Conservation (phyloP, 805 yeast species). For the Maudiozyma serrabonitensis region DNA sequence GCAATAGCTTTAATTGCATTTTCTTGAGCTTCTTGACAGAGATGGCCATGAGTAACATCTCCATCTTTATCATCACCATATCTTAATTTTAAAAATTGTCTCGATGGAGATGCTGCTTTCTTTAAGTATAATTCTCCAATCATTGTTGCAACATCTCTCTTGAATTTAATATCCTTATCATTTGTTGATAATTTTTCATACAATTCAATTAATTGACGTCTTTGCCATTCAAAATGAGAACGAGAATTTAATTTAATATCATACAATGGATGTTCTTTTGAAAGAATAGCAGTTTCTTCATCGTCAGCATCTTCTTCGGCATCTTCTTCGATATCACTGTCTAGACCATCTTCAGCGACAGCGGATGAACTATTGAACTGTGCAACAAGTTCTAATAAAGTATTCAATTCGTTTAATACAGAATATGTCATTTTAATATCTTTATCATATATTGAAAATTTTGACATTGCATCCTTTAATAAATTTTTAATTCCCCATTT, state of each 20-base stretch:
- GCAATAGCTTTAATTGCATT: conserved; percentile 40
- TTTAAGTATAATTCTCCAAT: conserved; percentile 55
- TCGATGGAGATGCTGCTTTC: conserved; percentile 55
- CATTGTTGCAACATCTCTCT: conserved; percentile 33
- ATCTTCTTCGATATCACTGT: conserved; percentile 46
- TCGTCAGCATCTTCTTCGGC: conserved; percentile 14
- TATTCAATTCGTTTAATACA: conserved; percentile 51
- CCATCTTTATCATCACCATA: conserved; percentile 41
- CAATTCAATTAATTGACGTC: conserved; percentile 18
- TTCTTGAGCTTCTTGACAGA: conserved; percentile 35
- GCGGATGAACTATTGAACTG: conserved; percentile 50
- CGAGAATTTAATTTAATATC: conserved; percentile 29
- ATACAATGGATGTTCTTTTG: conserved; percentile 51
- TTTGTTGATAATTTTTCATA: conserved; percentile 6
- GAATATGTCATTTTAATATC: conserved; percentile 37
- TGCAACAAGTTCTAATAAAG: conserved; percentile 55
- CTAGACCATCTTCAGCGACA: conserved; percentile 45
- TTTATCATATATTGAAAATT: conserved; percentile 37
- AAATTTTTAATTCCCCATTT: conserved; percentile 20
- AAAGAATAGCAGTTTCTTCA: conserved; percentile 16
- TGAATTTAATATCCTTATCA: background rate
- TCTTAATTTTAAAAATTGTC: conserved; percentile 43
- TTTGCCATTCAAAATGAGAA: conserved; percentile 44
- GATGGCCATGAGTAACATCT: conserved; percentile 7
- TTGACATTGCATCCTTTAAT: conserved; percentile 38